Base-by-base conservation (phyloP, 1,284 basidiomycete genomes). In the Stygiomarasmius scandens region DNA sequence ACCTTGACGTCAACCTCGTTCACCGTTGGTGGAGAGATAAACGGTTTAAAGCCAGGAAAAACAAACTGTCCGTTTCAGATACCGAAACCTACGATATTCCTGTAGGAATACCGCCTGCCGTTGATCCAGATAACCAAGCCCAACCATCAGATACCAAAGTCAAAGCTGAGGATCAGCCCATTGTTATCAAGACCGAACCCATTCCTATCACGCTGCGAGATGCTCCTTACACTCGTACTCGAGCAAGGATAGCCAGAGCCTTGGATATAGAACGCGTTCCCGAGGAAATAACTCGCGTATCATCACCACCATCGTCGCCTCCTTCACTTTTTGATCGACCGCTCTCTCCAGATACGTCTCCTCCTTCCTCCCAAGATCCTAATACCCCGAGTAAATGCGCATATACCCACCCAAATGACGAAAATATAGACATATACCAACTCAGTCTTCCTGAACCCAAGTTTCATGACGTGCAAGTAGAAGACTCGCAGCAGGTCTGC, bases 101-200 rank as follows among this genome's bases (percentile, higher is more conserved):
- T 24, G 45, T 52, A 16, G 50, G 50, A 11, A 57, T 43, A n/a
- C 55, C 55, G 23, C 55, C 55, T 19, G 11, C n/a, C 16, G 8
- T 29, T 1, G 38, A 19, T 41, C 38, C 38, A 16, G 38, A 32
- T 5, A 32, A 5, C 5, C 6, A 41, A 41, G 38, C 6, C 8
- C 38, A 41, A 41, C 38, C 16, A 32, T 32, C 29, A 16, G n/a
- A 4, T 16, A 19, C n/a, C 14, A 19, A 41, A n/a, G 16, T 19
- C n/a, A 41, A 16, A 16, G 16, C 11, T 19, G 38, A 41, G 38
- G 38, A 41, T 41, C 6, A 41, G n/a, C 8, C 6, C 16, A 41
- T 41, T 9, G 11, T 19, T 41, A 19, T 41, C 38, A 41, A 41
- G 38, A 41, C 11, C 5, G 38, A 41, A 41, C 8, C 38, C 12